Evolutionary conservation across 371 early-diverging fungal genomes (phyloP), one percentile per base, ranked within the genome.

Genomic region (Nematocida minor): DNA sequence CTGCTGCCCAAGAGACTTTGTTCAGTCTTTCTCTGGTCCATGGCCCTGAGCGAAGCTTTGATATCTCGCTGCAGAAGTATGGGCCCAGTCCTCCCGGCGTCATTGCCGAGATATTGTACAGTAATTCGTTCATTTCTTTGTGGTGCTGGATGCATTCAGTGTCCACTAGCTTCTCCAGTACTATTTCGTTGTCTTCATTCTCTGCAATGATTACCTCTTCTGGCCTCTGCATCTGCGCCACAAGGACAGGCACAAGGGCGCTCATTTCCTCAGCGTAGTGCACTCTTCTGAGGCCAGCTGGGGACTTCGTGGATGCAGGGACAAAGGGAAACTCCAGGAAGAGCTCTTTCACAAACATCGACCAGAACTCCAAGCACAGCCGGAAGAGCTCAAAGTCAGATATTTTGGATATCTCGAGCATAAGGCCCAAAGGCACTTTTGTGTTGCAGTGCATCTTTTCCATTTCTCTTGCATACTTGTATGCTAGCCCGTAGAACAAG

Each of bases 161-260:
- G 84, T 97, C 97, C 84, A 94, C 93, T 80, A 96, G 87, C 57
- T 90, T 90, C 86, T 97, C 98, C 71, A 95, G 90, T 11, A 99
- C 94, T 84, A 98, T 92, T 86, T 97, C 97, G 53, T 97, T 97
- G 83, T 97, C 94, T 67, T 99, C 99, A 86, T 99, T 95, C 84
- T 96, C 94, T n/a, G 94, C 92, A 54, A 99, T 89, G 44, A 98
- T 87, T 14, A 96, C 93, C 88, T 90, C 86, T 67, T 83, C 70
- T 34, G 86, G 86, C 40, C 83, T 49, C 2, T 85, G 82, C 86
- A 86, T 86, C 55, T 84, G 82, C 3, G 67, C 31, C 0, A 83
- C 77, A 3, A 84, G 54, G 29, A 80, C 79, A 11, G 71, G 48
- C 27, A 83, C 42, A 1, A 84, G 49, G 2, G 32, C 29, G 18